Percentiles rank a stretch among this genome's conserved stretches.
phyloP scores from a whole-genome alignment of 1,284 basidiomycete genomes.

The Heterobasidion parviporum region DNA sequence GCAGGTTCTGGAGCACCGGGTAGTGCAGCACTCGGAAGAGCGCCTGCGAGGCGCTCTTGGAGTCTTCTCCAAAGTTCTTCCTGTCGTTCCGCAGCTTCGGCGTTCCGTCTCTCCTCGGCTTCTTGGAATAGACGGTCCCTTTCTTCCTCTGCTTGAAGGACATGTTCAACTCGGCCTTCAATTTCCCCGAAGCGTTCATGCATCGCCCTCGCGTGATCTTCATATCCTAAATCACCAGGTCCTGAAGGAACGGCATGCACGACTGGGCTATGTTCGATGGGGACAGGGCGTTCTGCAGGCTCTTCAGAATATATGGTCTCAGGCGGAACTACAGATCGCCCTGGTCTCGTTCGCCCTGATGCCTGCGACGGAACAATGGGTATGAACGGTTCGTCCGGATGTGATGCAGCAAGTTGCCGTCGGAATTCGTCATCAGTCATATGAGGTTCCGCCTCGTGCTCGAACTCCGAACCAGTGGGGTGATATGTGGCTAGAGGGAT shows the following conservation, averaged over 20 bases:
- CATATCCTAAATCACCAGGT: conserved; percentile 28
- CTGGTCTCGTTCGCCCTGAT: neutral
- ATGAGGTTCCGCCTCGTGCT: neutral
- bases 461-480: neutral
- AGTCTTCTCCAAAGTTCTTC: conserved; percentile 43
- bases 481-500: neutral
- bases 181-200: conserved; percentile 48
- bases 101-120: conserved; percentile 46
- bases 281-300: neutral
- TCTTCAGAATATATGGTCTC: neutral
- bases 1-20: conserved; percentile 1
- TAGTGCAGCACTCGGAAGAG: conserved; percentile 5
- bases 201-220: conserved; percentile 43
- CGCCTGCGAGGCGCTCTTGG: conserved; percentile 18
- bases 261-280: neutral
- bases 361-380: neutral
- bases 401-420: neutral
- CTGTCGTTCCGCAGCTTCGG: conserved; percentile 40
- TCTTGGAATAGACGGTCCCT: conserved; percentile 54
- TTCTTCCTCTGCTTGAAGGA: conserved; percentile 48
- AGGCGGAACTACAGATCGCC: neutral
- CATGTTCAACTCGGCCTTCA: conserved; percentile 37
- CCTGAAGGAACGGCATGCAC: conserved; percentile 15
- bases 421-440: neutral
- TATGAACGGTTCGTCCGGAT: neutral